Evolutionary conservation across 805 yeast species (phyloP), one percentile per base, ranked within the genome.

Genomic region (Lachancea meyersii): DNA sequence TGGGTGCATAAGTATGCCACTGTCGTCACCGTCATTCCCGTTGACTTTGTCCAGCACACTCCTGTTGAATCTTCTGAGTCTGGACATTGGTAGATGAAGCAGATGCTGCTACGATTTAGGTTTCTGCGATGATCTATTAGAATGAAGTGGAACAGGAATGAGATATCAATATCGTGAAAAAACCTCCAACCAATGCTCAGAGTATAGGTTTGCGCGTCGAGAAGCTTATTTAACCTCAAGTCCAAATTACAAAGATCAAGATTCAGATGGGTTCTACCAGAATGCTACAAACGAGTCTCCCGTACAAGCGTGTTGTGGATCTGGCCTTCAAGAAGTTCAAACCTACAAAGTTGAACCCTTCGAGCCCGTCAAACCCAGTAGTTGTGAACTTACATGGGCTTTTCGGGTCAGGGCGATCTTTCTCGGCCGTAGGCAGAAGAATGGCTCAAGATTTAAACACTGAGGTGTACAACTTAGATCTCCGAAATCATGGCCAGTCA

Each of bases 401-500:
- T 21, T 68, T 78, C 41, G 83, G 81, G 0, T 68, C 73, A 4
- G 64, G 63, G 31, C 65, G 63, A 39, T 71, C 69, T 52, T 78
- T 68, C 53, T 60, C 64, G 26, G 53, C 66, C 5, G 58, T 71
- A 2, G 73, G 70, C 7, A 60, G 66, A 36, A 50, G 49, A 9
- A 48, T 75, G 19, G 54, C 70, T 3, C 45, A 55, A 14, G 39
- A 38, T 3, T 54, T 72, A 1, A 48, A 60, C 11, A 52, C 64
- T 4, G 61, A 65, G 20, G 69, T 71, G 0, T 65, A 60, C 46
- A 71, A 72, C 1, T 48, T 74, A 2, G 85, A 79, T 53, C 53
- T 77, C 40, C 58, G 84, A 47, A 76, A 76, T 52, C 84, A 79
- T 55, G 84, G 84, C 0, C 53, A 60, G 1, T 68, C 79, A 0